Conservation (phyloP, 2,329 filamentous ascomycete species). For the Pseudocercospora crystallina region DNA sequence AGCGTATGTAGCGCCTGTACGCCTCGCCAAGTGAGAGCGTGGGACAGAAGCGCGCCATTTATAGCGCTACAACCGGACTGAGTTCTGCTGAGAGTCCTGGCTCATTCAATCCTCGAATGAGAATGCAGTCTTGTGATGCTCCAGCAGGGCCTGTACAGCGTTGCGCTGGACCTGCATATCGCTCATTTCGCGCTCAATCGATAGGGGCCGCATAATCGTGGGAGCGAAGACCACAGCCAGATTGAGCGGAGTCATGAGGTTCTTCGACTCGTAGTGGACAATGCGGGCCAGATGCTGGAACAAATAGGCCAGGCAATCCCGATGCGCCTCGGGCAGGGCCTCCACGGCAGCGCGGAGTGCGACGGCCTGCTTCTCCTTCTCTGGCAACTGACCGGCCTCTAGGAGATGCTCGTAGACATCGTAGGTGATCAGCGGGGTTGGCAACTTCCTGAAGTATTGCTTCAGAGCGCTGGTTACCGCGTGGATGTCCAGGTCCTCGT, state of each 20-base stretch:
- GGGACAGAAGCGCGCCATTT: too few species aligned
- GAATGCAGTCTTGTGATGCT: slow-evolving; percentile 83
- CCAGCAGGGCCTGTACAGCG: slow-evolving; percentile 88
- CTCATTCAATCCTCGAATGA: too few species aligned
- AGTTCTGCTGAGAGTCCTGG: too few species aligned
- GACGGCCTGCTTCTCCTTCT: slow-evolving; percentile 65
- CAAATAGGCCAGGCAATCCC: slow-evolving; percentile 87
- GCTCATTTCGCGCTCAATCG: slow-evolving; percentile 89
- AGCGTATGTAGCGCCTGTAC: too few species aligned
- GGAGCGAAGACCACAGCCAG: slow-evolving; percentile 95
- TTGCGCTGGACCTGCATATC: slow-evolving; percentile 93
- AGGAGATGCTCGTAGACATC: slow-evolving; percentile 88
- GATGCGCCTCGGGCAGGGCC: slow-evolving; percentile 77
- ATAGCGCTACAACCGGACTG: too few species aligned
- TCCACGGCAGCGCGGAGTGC: slow-evolving; percentile 73
- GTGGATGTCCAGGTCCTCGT: slow-evolving; percentile 90
- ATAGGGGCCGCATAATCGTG: slow-evolving; percentile 91
- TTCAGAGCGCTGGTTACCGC: slow-evolving; percentile 94
- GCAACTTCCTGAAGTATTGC: slow-evolving; percentile 94
- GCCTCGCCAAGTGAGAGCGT: too few species aligned
- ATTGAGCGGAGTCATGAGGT: slow-evolving; percentile 96
- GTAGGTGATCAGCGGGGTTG: slow-evolving; percentile 84
- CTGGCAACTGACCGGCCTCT: slow-evolving; percentile 64
- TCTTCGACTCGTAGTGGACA: slow-evolving; percentile 76
- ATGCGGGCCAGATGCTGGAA: slow-evolving; percentile 91